Conservation (phyloP, 2,329 filamentous ascomycete genomes). For the Fusarium sp. region DNA sequence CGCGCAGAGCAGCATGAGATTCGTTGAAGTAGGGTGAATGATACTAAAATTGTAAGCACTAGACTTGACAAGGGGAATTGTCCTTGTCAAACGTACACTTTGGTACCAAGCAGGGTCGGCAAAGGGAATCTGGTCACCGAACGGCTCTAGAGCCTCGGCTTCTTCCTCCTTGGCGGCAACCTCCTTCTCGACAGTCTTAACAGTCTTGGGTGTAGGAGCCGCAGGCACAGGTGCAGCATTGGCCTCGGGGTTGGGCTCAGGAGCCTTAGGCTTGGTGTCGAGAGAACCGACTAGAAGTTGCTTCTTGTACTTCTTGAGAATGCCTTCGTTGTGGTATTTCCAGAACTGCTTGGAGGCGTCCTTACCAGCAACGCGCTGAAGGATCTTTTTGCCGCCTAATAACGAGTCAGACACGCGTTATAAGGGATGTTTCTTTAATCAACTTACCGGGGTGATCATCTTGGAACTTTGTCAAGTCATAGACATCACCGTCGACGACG, state of each 20-base stretch:
- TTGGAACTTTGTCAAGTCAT: constrained; percentile 90
- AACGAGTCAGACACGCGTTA: constrained; percentile 24
- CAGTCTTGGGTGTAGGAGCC: constrained; percentile 51
- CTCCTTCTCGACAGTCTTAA: constrained; percentile 59
- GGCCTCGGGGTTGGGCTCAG: constrained; percentile 85
- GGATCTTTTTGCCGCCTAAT: constrained; percentile 72
- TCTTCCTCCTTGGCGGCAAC: constrained; percentile 58
- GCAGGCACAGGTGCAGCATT: constrained; percentile 51
- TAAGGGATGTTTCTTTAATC: neutral
- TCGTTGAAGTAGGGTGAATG: constrained; percentile 98
- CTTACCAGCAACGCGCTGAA: constrained; percentile 72
- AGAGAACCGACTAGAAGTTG: constrained; percentile 87
- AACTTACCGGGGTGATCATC: constrained; percentile 82
- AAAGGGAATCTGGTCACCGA: constrained; percentile 88
- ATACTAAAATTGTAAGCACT: constrained; percentile 67
- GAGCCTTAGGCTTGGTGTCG: constrained; percentile 83
- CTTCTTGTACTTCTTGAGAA: constrained; percentile 86
- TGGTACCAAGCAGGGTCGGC: constrained; percentile 96
- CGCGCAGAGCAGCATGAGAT: constrained; percentile 88
- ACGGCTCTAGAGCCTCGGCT: constrained; percentile 82
- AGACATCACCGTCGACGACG: constrained; percentile 93
- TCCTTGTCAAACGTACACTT: constrained; percentile 68
- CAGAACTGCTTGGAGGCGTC: constrained; percentile 75
- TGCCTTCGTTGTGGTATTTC: constrained; percentile 85
- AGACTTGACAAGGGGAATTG: neutral